A percentile compares a stretch with the other conserved stretches of the same genome.
Conservation (phyloP, 2,329 filamentous ascomycete species). For the Colletotrichum limetticola region DNA sequence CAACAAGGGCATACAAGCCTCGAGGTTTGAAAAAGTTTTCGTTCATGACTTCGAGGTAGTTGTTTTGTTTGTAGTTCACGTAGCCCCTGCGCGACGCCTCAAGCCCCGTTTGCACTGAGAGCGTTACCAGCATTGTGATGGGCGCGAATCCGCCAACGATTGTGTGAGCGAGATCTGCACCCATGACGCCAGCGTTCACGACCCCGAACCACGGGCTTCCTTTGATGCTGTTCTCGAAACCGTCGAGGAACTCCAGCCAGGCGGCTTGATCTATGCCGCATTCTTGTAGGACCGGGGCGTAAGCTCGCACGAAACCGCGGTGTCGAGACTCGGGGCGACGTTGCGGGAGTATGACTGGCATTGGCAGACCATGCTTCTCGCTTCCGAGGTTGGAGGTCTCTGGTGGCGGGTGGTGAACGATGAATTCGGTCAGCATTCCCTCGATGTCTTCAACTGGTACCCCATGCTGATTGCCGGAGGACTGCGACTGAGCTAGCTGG, state of each 20-base stretch:
- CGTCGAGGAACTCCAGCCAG: neutral
- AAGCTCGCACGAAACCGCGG: slow-evolving; percentile 5
- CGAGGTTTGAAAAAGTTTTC: slow-evolving; percentile 9
- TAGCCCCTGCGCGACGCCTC: slow-evolving; percentile 8
- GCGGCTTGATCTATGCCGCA: neutral
- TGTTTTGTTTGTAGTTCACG: slow-evolving; percentile 7
- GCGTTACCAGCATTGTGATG: neutral
- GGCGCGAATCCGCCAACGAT: neutral
- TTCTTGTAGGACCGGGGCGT: slow-evolving; percentile 2
- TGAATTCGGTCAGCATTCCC: neutral
- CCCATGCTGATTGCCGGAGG: neutral
- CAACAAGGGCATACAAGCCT: neutral
- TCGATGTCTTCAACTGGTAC: neutral
- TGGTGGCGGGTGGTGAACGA: neutral
- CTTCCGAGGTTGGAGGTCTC: neutral
- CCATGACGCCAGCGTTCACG: neutral
- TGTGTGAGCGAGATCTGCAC: neutral
- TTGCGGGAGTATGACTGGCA: neutral
- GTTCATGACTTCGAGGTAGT: slow-evolving; percentile 13
- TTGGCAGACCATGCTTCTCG: neutral
- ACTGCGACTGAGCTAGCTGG: neutral
- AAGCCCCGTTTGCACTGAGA: neutral
- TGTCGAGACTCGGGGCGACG: neutral
- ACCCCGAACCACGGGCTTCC: neutral
- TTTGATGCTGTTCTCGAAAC: neutral